Evolutionary conservation across 2,329 filamentous ascomycete genomes (phyloP).

Genomic region (Diaporthe longicolla): DNA sequence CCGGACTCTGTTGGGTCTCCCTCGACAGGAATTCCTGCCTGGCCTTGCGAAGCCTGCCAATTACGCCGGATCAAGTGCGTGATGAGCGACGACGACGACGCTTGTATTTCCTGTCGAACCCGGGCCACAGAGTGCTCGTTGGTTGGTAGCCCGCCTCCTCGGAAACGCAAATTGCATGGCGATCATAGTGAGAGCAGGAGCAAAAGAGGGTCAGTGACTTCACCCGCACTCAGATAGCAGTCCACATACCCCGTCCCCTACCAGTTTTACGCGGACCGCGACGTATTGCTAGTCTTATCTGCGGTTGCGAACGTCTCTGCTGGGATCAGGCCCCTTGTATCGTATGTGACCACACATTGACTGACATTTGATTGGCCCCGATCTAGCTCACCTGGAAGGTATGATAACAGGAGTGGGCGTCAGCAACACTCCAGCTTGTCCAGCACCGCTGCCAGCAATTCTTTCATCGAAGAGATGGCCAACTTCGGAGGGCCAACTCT

Average conservation of each 20-base stretch:
- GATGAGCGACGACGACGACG: constrained; percentile 77
- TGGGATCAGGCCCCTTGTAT: constrained; percentile 32
- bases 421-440: constrained; percentile 72
- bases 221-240: constrained; percentile 21
- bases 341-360: constrained; percentile 43
- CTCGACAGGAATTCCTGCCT: constrained; percentile 58
- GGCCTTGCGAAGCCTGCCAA: constrained; percentile 81
- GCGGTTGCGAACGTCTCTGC: constrained; percentile 16
- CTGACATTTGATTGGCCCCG: constrained; percentile 65
- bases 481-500: constrained; percentile 77
- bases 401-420: constrained; percentile 67
- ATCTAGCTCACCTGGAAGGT: constrained; percentile 69
- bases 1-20: constrained; percentile 60
- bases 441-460: constrained; percentile 73
- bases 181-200: constrained; percentile 72
- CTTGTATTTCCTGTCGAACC: constrained; percentile 83
- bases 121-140: constrained; percentile 86
- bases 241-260: constrained; percentile 30
- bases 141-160: constrained; percentile 80
- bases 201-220: constrained; percentile 77
- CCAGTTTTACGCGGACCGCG: constrained; percentile 31
- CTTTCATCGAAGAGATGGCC: constrained; percentile 78
- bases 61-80: constrained; percentile 83
- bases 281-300: constrained; percentile 32
- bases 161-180: constrained; percentile 83